Base-by-base conservation (phyloP, 495 filamentous ascomycete genomes). In the Thozetella sp. region DNA sequence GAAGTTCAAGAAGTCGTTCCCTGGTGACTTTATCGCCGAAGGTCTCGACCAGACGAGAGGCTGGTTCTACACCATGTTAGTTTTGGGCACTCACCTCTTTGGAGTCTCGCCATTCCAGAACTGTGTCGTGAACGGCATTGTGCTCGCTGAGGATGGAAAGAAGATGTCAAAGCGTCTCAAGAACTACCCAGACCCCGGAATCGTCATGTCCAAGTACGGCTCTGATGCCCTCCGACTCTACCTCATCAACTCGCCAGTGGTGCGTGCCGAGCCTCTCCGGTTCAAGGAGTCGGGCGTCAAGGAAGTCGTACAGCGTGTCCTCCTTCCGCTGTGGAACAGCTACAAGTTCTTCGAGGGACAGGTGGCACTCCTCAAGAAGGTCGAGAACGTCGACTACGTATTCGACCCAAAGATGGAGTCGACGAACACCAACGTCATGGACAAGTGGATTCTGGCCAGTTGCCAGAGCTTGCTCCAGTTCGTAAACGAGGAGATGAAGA, bases 141-240 rank as follows among this genome's bases (percentile, higher is more conserved):
- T 99, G 1, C 81, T 99, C 26, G 95, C 72, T 6, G 93, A 97
- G 72, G 93, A 98, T 67, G 95, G 95, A 54, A 97, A 97, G 80
- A 99, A 99, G 80, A 99, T 99, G 95, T 97, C 93, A 1, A 99
- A 99, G 80, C 86, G 96, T 43, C 79, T 97, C 40, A 95, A 97
- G 80, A 99, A 99, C 73, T 99, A 97, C 70, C 96, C 96, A 10
- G 96, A 98, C 67, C 95, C 96, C 12, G 76, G 76, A 30, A 69
- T 93, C 20, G 84, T 99, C 63, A 97, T 99, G 82, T 73, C 89
- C 51, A 88, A 88, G 57, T 97, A 97, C 67, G 95, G 95, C 22
- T 93, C 94, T 4, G 95, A 99, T 77, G 95, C 95, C 26, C 84
- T 99, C 25, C 88, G 95, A 55, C 82, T 99, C 4, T 98, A 98